Evolutionary conservation across 768 basidiomycete genomes (phyloP).

Genomic region (Boletus patriciae): DNA sequence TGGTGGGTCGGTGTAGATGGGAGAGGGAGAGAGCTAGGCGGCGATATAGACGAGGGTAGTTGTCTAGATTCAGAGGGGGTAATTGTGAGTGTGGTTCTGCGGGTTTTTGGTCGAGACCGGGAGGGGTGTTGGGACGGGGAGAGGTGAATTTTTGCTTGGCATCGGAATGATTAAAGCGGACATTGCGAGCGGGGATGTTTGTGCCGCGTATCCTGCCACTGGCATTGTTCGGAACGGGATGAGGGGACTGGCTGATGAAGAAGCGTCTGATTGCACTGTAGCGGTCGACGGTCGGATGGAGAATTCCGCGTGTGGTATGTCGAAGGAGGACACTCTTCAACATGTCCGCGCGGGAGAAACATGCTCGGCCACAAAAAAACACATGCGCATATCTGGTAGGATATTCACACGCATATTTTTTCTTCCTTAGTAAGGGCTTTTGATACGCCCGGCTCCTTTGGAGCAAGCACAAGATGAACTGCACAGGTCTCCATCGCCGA

Average conservation of each 20-base stretch:
- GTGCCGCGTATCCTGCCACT: not conserved
- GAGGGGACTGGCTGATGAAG: conserved; percentile 41
- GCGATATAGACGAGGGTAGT: conserved; percentile 80
- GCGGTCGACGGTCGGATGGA: conserved; percentile 46
- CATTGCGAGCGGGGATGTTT: not conserved
- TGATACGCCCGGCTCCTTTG: too few species aligned
- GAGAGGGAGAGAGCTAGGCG: conserved; percentile 78
- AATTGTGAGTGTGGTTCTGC: conserved; percentile 12
- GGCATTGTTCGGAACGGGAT: not conserved
- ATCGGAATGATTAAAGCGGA: conserved; percentile 20
- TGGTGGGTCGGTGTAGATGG: conserved; percentile 74
- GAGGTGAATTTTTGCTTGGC: conserved; percentile 3
- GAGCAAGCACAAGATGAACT: too few species aligned
- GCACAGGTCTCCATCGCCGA: too few species aligned
- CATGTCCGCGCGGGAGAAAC: conserved; percentile 13
- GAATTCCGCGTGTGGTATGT: conserved; percentile 26
- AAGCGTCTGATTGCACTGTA: conserved; percentile 60
- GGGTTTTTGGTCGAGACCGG: conserved; percentile 6
- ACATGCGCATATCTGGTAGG: conserved; percentile 1
- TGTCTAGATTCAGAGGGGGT: conserved; percentile 48
- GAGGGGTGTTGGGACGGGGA: not conserved
- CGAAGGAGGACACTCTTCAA: conserved; percentile 16
- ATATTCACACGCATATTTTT: not conserved
- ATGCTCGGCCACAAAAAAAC: not conserved
- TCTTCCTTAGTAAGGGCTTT: too few species aligned